Percentiles rank a stretch among this genome's conserved stretches.
These are phyloP conservation scores for Auricularia auricula-judae DNA, from an alignment of 768 basidiomycete genomes.

Conservation along the genomic window DNA sequence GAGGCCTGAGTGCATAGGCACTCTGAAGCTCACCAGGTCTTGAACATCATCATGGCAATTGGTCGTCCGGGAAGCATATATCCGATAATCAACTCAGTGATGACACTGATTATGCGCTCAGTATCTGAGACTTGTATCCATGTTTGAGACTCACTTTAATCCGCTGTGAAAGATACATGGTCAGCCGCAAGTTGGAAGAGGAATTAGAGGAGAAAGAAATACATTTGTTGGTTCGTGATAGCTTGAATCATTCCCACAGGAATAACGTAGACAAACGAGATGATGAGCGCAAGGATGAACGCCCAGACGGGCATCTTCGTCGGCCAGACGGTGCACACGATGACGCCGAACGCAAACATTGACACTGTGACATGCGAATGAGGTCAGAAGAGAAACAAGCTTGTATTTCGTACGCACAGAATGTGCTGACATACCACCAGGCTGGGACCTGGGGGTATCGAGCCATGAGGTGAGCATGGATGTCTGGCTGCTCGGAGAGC, in stretches of 20 bases:
- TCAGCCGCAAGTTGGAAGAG: neutral
- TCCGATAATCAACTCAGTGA: constrained; percentile 26
- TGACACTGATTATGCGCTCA: constrained; percentile 11
- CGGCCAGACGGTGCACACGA: constrained; percentile 62
- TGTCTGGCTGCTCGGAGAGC: constrained; percentile 70
- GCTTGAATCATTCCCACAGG: constrained; percentile 50
- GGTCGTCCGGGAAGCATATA: constrained; percentile 23
- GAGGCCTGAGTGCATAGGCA: neutral
- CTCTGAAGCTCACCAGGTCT: constrained; percentile 4
- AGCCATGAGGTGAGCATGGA: constrained; percentile 79
- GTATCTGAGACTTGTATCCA: too few relatives aligned
- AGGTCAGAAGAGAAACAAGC: neutral
- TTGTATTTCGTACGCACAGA: constrained; percentile 19
- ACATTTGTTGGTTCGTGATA: constrained; percentile 25
- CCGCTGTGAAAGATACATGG: neutral
- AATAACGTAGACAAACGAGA: constrained; percentile 55
- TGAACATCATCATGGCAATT: constrained; percentile 20
- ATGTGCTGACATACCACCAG: constrained; percentile 73
- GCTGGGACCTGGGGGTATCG: constrained; percentile 68
- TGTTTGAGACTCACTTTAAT: neutral
- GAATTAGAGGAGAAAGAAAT: constrained; percentile 8
- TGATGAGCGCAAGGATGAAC: constrained; percentile 60
- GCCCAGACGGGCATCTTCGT: constrained; percentile 63
- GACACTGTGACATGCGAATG: constrained; percentile 20
- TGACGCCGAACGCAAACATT: constrained; percentile 59